phyloP scores from a whole-genome alignment of 306 rosid genomes.

The Casuarina equisetifolia region DNA sequence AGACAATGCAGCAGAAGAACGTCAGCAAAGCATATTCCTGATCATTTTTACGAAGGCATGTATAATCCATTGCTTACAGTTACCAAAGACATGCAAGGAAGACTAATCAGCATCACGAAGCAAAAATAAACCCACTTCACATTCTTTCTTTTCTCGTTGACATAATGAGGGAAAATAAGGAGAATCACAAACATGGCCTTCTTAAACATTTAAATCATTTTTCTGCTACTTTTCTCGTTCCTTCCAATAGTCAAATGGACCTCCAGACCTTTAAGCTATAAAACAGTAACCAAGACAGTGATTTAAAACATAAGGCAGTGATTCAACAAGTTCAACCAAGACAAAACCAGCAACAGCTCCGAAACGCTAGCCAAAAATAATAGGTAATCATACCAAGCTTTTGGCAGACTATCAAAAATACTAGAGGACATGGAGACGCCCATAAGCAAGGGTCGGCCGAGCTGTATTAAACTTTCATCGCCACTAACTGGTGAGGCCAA shows the following conservation, averaged over 20 bases:
- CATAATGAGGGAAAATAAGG: neutral
- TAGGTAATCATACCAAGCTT: slow-evolving; percentile 69
- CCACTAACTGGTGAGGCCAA: slow-evolving; percentile 33
- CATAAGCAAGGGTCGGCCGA: slow-evolving; percentile 80
- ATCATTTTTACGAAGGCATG: neutral
- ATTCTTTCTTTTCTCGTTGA: neutral
- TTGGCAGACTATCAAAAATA: slow-evolving; percentile 60
- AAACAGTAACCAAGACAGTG: neutral
- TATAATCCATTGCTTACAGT: neutral
- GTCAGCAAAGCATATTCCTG: neutral
- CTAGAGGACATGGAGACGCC: slow-evolving; percentile 54
- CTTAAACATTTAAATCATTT: neutral
- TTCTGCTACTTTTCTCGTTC: neutral
- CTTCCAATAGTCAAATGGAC: neutral
- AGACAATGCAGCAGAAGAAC: neutral
- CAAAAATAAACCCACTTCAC: neutral
- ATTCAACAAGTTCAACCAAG: neutral
- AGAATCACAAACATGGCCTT: neutral
- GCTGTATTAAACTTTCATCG: slow-evolving; percentile 49
- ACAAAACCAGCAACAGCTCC: slow-evolving; percentile 3
- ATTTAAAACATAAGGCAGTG: neutral
- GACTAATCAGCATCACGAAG: neutral
- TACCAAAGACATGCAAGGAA: neutral
- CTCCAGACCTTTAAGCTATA: neutral
- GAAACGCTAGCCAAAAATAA: slow-evolving; percentile 1